Evolutionary conservation across 2,329 filamentous ascomycete genomes (phyloP), one percentile per base, ranked within the genome.

Genomic region (Alternaria sp.): DNA sequence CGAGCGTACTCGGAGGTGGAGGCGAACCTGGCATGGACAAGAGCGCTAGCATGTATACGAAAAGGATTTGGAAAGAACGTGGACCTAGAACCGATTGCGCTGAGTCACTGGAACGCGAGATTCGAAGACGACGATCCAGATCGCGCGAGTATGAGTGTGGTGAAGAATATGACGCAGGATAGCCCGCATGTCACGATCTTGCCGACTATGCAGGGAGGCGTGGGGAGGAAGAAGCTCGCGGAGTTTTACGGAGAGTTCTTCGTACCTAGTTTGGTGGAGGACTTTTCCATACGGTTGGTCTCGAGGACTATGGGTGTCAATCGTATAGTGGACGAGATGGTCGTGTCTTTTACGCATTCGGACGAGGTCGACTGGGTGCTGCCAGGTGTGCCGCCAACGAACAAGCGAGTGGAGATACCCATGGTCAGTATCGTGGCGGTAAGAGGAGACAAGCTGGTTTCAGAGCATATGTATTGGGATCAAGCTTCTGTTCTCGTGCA

Each of bases 391-490:
- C 82, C 85, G 21, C 81, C 87, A 5, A 89, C 87, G 3, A 79
- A 85, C 64, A 87, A 84, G 60, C 75, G 77, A n/a, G 85, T 89
- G 3, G 83, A 88, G 68, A 79, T 89, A 23, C 81, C 86, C 3
- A 71, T 89, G 30, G 85, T 89, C 26, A 86, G 84, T 57, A 82
- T 89, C 11, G 85, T 89, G 5, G 82, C 82, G 43, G 77, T 88
- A 15, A 80, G 85, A 33, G 85, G 83, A 1, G 85, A 84, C 0
- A 86, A 84, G 67, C 75, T 88, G 15, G 84, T 82, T 56, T 84
- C 85, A 2, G 87, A 89, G 72, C 85, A 87, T 64, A 79, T 87
- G 61, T 88, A 88, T 68, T 89, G 87, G 87, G 87, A 88, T 60
- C 86, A 88, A 66, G 87, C 87, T 2, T 85, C 81, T 33, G 86